phyloP scores from a whole-genome alignment of 345 rosid species.

The Corymbia maculata region DNA sequence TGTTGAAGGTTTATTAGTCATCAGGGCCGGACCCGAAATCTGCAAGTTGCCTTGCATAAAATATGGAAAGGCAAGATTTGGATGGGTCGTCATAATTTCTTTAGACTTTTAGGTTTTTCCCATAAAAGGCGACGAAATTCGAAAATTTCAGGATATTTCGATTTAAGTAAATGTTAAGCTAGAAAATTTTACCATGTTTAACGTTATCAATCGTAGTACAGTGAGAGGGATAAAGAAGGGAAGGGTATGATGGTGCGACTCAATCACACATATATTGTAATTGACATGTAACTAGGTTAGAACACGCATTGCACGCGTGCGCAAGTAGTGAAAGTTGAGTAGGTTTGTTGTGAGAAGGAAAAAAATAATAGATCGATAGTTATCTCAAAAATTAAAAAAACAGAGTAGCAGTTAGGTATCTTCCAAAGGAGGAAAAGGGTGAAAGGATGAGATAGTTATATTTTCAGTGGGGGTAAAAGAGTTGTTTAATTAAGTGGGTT shows the following conservation, averaged over 20 bases:
- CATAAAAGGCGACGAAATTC: background rate
- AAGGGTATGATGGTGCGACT: background rate
- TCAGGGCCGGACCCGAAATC: background rate
- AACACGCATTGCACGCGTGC: background rate
- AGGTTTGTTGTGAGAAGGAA: background rate
- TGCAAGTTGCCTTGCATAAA: background rate
- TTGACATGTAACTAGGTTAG: background rate
- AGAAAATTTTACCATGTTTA: background rate
- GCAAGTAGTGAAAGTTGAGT: background rate
- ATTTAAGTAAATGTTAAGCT: background rate
- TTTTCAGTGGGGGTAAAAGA: background rate
- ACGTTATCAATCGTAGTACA: background rate
- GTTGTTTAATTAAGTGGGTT: background rate
- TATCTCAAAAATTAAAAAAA: rapidly evolving
- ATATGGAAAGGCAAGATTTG: background rate
- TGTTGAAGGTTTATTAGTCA: background rate
- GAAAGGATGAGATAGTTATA: background rate
- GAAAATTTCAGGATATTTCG: background rate
- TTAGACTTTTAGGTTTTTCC: background rate
- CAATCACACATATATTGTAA: background rate
- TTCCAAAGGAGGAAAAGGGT: background rate
- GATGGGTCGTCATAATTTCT: background rate
- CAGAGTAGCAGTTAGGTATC: background rate
- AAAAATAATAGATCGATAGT: background rate
- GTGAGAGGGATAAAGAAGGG: background rate